Percentiles rank a stretch among this genome's conserved stretches.
phyloP scores from a whole-genome alignment of 2,329 filamentous ascomycete species.

The Beauveria sp. region DNA sequence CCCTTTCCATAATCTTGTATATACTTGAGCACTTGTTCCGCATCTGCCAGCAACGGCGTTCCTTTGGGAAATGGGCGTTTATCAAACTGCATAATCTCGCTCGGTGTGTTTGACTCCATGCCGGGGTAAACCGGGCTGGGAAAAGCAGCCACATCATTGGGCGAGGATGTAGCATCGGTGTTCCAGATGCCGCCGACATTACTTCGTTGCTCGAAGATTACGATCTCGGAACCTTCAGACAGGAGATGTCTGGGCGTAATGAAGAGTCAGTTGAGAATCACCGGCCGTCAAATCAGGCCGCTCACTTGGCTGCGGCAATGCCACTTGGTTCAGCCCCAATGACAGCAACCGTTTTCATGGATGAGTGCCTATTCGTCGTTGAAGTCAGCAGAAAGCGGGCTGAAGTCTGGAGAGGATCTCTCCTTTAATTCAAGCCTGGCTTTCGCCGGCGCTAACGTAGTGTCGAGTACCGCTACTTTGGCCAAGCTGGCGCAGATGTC shows the following conservation, averaged over 20 bases:
- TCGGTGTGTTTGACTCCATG: conserved; percentile 6
- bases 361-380: too few relatives aligned
- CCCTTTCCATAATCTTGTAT: background rate
- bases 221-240: background rate
- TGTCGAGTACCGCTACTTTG: too few relatives aligned
- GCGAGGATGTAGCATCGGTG: background rate
- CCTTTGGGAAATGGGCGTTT: background rate
- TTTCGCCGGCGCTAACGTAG: too few relatives aligned
- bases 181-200: background rate
- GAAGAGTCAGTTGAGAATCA: background rate
- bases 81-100: conserved; percentile 1
- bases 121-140: background rate
- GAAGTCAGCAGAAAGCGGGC: too few relatives aligned
- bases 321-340: conserved; percentile 2
- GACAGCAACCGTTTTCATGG: background rate
- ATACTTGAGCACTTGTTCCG: background rate
- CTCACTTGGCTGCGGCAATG: conserved; percentile 6
- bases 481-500: too few relatives aligned
- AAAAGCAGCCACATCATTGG: background rate
- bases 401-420: too few relatives aligned
- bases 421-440: too few relatives aligned
- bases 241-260: background rate
- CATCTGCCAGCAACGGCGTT: background rate
- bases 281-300: background rate
- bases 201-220: conserved; percentile 3